Conservation (phyloP, 2,329 filamentous ascomycete genomes). For the Fusarium multiceps region DNA sequence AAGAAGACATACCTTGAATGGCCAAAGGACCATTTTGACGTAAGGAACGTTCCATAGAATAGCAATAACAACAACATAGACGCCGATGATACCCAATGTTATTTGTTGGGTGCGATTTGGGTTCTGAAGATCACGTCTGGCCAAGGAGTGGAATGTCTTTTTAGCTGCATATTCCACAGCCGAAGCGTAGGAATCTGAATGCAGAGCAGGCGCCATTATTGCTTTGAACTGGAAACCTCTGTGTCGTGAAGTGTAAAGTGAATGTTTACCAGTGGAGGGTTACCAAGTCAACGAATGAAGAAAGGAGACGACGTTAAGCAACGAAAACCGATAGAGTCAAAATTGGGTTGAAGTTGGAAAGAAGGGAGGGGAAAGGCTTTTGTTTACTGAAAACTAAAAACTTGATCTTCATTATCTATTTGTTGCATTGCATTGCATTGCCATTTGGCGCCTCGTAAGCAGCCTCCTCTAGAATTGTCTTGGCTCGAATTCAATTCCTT, state of each 20-base stretch:
- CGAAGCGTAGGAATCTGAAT: slow-evolving; percentile 33
- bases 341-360: not conserved
- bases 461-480: slow-evolving; percentile 28
- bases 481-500: slow-evolving; percentile 37
- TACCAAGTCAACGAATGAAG: slow-evolving; percentile 20
- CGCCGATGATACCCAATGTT: slow-evolving; percentile 76
- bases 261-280: slow-evolving; percentile 7
- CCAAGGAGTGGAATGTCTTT: slow-evolving; percentile 46
- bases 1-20: slow-evolving; percentile 73
- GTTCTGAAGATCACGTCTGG: slow-evolving; percentile 64
- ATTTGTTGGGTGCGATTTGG: slow-evolving; percentile 76
- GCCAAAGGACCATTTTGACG: slow-evolving; percentile 79
- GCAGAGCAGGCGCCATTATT: slow-evolving; percentile 39
- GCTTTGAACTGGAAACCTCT: not conserved
- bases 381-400: not conserved
- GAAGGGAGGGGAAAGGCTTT: not conserved
- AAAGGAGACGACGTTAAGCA: not conserved
- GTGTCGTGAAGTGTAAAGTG: not conserved
- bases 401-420: not conserved
- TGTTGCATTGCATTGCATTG: not conserved
- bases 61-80: slow-evolving; percentile 78
- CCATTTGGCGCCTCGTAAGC: slow-evolving; percentile 40
- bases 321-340: not conserved
- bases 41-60: slow-evolving; percentile 84
- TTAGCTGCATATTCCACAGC: slow-evolving; percentile 13